Evolutionary conservation across 768 basidiomycete genomes (phyloP).

Genomic region (Candolleomyces efflorescens): DNA sequence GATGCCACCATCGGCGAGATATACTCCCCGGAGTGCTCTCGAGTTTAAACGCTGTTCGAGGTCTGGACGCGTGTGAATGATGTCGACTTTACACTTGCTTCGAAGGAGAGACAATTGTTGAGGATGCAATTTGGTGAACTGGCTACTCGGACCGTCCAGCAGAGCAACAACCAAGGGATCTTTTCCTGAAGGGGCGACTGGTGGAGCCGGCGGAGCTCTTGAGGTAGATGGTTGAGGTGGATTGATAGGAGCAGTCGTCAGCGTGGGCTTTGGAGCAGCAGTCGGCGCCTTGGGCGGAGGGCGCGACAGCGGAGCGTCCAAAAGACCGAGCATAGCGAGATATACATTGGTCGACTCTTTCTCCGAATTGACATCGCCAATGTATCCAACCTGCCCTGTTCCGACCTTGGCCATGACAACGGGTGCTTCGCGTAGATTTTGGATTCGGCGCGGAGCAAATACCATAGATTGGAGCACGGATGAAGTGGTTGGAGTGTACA

Average conservation of each 20-base stretch:
- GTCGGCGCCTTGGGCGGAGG: no score
- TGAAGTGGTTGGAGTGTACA: slow-evolving; percentile 21
- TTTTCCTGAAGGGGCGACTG: not conserved
- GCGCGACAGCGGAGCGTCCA: no score
- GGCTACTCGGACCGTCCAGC: not conserved
- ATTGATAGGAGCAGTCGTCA: not conserved
- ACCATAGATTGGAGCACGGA: slow-evolving; percentile 20
- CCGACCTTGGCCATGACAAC: slow-evolving; percentile 26
- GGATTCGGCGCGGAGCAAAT: slow-evolving; percentile 18
- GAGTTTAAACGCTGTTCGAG: slow-evolving; percentile 17
- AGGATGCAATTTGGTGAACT: slow-evolving; percentile 4
- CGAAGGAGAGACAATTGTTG: slow-evolving; percentile 12
- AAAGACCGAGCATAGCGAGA: slow-evolving; percentile 33
- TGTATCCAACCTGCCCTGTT: slow-evolving; percentile 32
- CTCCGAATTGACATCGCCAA: slow-evolving; percentile 43
- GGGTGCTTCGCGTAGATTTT: slow-evolving; percentile 23
- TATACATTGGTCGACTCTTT: slow-evolving; percentile 27
- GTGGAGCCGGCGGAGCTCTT: not conserved
- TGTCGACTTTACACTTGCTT: slow-evolving; percentile 14
- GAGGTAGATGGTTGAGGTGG: not conserved
- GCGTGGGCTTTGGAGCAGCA: not conserved
- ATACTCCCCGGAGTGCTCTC: slow-evolving; percentile 22
- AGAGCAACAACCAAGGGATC: not conserved
- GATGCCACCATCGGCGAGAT: slow-evolving; percentile 25
- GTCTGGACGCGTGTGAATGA: slow-evolving; percentile 11